Evolutionary conservation across 2,329 filamentous ascomycete species (phyloP), one percentile per base, ranked within the genome.

Genomic region (Monilinia fructigena): DNA sequence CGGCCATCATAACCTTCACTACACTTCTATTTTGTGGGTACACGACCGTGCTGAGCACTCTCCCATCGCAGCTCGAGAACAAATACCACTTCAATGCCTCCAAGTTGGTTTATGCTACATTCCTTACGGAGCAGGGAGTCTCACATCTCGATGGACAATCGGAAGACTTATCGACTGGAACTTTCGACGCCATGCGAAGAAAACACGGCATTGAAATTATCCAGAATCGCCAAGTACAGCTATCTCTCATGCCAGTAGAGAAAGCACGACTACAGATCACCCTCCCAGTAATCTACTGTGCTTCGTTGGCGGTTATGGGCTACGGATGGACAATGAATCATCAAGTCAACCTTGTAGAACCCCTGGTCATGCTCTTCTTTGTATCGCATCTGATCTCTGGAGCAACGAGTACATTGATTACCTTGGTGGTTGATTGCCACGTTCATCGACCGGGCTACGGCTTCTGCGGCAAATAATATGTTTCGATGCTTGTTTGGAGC

Each of bases 131-230:
- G 75, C 72, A 2, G 83, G 82, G 0, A 80, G 79, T 11, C 75
- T 82, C 10, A 72, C 78, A 1, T 78, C 82, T 74, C 82, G 56
- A 81, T 86, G 73, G 28, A 73, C 73, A 12, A 81, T 83, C 68
- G 88, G 90, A 4, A 75, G 76, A n/a, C 56, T 86, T 1, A 76
- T 86, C 2, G 85, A 88, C 59, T 62, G 85, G 83, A 92, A 92
- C 76, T 94, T 90, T 75, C 81, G 86, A 4, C 84, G 89, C 42
- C 82, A 86, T 58, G 89, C 90, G 0, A 80, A 80, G 55, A 81
- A 81, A 81, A 31, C 77, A 87, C 14, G 86, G 86, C 8, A 78
- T 92, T 60, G 77, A 80, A 1, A 82, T 91, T 67, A 82, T 83
- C 68, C 82, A 80, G 67, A 85, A 83, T 68, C 83, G 85, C 42